These are phyloP conservation scores for Diaporthe sp. DNA, from an alignment of 2,329 filamentous ascomycete genomes.

Conservation along the genomic window DNA sequence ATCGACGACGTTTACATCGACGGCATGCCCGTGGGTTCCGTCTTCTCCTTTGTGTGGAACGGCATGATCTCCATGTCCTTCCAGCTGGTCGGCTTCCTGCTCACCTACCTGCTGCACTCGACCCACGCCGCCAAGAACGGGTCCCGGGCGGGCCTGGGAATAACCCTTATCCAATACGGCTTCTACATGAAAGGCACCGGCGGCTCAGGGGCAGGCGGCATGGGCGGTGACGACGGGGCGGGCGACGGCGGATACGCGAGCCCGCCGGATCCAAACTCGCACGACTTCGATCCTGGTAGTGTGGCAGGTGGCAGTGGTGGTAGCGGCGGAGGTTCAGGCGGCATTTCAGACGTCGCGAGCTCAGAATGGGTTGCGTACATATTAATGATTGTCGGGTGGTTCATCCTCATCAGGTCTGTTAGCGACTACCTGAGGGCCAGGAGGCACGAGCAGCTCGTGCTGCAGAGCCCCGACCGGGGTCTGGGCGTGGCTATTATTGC, in stretches of 20 bases:
- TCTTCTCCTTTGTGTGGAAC: conserved; percentile 92
- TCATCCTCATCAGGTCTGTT: conserved; percentile 93
- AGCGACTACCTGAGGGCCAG: conserved; percentile 90
- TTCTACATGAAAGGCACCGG: conserved; percentile 87
- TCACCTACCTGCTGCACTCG: conserved; percentile 97
- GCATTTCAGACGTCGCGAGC: conserved; percentile 71
- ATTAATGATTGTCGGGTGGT: conserved; percentile 98
- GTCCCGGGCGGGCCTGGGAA: conserved; percentile 91
- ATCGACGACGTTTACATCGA: conserved; percentile 97
- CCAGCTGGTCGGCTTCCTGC: conserved; percentile 94
- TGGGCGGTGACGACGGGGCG: conserved; percentile 53
- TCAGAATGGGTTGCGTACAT: conserved; percentile 92
- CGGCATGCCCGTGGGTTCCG: conserved; percentile 89
- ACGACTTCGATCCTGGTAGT: conserved; percentile 84
- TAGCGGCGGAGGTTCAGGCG: conserved; percentile 51
- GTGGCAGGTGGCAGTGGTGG: conserved; percentile 61
- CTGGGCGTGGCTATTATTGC: conserved; percentile 88
- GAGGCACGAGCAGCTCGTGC: conserved; percentile 90
- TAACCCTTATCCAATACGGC: conserved; percentile 95
- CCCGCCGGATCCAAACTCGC: conserved; percentile 88
- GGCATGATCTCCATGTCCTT: conserved; percentile 98
- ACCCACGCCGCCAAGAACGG: conserved; percentile 99
- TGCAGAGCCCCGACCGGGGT: conserved; percentile 92
- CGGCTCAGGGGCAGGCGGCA: conserved; percentile 51
- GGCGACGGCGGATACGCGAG: conserved; percentile 71